These are phyloP conservation scores for Trichosporon coremiiforme DNA, from an alignment of 1,284 basidiomycete genomes.

Conservation along the genomic window DNA sequence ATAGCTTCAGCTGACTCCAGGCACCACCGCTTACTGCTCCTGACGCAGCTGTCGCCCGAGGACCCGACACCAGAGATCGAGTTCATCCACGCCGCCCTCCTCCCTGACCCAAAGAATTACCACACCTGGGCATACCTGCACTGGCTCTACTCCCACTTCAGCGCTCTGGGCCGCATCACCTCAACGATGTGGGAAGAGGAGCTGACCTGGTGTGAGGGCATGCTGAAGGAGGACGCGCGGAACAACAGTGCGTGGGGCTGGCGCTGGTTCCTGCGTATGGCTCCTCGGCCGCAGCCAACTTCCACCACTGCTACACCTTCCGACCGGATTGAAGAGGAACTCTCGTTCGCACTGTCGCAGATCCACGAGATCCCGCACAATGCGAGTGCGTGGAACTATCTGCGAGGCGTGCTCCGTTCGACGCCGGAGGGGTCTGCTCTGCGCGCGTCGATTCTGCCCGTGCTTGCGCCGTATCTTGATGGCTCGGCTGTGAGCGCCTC, in stretches of 20 bases:
- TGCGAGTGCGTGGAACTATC: constrained; percentile 89
- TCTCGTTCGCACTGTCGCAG: constrained; percentile 68
- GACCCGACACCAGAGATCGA: constrained; percentile 66
- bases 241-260: constrained; percentile 99
- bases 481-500: constrained; percentile 31
- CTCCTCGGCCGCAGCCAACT: constrained; percentile 48
- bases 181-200: constrained; percentile 76
- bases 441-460: constrained; percentile 63
- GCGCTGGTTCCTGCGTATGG: constrained; percentile 87
- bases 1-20: constrained; percentile 38
- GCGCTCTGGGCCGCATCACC: constrained; percentile 45
- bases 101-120: constrained; percentile 85
- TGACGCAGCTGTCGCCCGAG: constrained; percentile 62
- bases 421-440: constrained; percentile 47
- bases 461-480: constrained; percentile 67
- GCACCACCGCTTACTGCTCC: constrained; percentile 84
- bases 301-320: constrained; percentile 33
- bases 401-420: constrained; percentile 63
- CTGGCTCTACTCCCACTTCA: constrained; percentile 81
- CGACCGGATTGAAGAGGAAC: constrained; percentile 56
- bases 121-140: constrained; percentile 95
- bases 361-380: constrained; percentile 89
- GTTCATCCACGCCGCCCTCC: constrained; percentile 73
- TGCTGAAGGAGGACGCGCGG: constrained; percentile 76
- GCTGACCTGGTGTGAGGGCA: constrained; percentile 71